phyloP scores from a whole-genome alignment of 1,284 basidiomycete genomes.

The Anthracocystis setariae region DNA sequence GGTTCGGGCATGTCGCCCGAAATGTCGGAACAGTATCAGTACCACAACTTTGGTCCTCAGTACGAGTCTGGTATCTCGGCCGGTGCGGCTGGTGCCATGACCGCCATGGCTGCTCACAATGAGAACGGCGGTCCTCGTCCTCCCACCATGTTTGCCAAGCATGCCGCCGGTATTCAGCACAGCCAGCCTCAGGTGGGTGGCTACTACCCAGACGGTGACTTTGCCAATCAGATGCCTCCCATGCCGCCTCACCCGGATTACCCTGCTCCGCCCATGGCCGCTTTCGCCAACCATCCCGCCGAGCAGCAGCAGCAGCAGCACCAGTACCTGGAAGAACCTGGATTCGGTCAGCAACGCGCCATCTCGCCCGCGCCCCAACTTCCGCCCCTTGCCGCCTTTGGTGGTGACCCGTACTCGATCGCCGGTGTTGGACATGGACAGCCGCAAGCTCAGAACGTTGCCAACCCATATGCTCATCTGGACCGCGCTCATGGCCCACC shows the following conservation, averaged over 20 bases:
- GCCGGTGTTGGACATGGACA: slow-evolving; percentile 51
- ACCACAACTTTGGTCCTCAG: slow-evolving; percentile 40
- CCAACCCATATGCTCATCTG: slow-evolving; percentile 62
- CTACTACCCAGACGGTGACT: slow-evolving; percentile 50
- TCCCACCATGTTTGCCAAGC: slow-evolving; percentile 66
- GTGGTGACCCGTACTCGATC: slow-evolving; percentile 54
- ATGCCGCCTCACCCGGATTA: slow-evolving; percentile 31
- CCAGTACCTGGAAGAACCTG: slow-evolving; percentile 43
- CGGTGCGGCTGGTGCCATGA: slow-evolving; percentile 47
- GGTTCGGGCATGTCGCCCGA: slow-evolving; percentile 29
- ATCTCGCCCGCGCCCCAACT: slow-evolving; percentile 50
- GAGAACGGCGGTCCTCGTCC: slow-evolving; percentile 64
- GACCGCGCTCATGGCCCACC: slow-evolving; percentile 42
- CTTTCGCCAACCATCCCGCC: slow-evolving; percentile 29
- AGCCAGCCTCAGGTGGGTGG: slow-evolving; percentile 50
- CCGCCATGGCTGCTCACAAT: slow-evolving; percentile 53
- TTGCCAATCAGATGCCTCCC: slow-evolving; percentile 14
- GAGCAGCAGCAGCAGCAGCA: too few species aligned
- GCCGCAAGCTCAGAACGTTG: slow-evolving; percentile 46
- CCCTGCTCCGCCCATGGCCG: slow-evolving; percentile 35
- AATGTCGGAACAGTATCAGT: slow-evolving; percentile 55
- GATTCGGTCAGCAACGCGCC: slow-evolving; percentile 24
- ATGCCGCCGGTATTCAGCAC: slow-evolving; percentile 51
- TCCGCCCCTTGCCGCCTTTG: slow-evolving; percentile 57
- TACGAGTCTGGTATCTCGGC: slow-evolving; percentile 46